Base-by-base conservation (phyloP, 495 filamentous ascomycete genomes). In the Podospora pseudopauciseta region DNA sequence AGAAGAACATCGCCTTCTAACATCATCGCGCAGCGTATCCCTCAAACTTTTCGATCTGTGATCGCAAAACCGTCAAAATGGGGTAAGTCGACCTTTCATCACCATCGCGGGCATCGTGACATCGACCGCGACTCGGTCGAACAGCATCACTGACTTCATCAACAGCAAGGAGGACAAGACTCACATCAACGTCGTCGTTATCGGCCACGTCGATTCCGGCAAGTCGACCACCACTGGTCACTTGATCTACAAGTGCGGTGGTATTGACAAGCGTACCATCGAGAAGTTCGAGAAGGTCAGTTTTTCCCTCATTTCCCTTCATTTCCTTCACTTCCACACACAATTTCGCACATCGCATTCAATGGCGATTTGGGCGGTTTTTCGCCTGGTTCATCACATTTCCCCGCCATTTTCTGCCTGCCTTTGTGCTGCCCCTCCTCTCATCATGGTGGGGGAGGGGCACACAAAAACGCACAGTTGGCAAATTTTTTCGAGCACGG, bases 251-350 rank as follows among this genome's bases (percentile, higher is more conserved):
- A 97, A 99, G 87, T 99, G 95, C 86, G 95, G 95, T 90, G 95
- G 95, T 91, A 99, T 99, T 79, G 95, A 99, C 91, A 91, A 92
- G 87, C 95, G 95, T 94, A 98, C 96, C 81, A 99, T 99, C 80
- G 96, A 99, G 91, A 99, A 99, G 91, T 99, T 99, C 88, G 95
- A 99, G 93, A 99, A 99, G 92, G 92, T 94, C 79, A 83, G 88
- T 79, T 70, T 49, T 66, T 65, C 23, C 55, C 75, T 73, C 67
- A 66, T 54, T 58, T 49, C 68, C 13, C 57, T 32, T 54, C 60
- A 27, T 58, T 26, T 20, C 27, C 44, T 60, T 69, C 53, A 49
- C 13, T 49, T 3, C 39, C 39, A 49, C 39, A 65, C 66, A 58
- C 57, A 23, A 23, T 70, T 71, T 65, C 26, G 49, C 30, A 27